Evolutionary conservation across 352 stramenopile species (phyloP).

Genomic region (Phytophthora chlamydospora): DNA sequence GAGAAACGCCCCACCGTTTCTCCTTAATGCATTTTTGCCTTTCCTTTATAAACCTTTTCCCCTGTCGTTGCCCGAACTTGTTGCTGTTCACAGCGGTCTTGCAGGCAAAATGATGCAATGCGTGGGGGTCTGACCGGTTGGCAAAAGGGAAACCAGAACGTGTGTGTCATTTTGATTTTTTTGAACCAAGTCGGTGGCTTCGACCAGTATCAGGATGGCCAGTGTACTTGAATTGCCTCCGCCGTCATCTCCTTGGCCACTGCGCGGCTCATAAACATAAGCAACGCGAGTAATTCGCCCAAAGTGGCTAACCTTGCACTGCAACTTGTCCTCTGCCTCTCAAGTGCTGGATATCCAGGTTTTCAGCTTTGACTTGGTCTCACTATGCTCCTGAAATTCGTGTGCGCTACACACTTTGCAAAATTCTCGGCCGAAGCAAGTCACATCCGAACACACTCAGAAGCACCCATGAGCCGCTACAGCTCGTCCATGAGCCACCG

Average conservation of each 20-base stretch:
- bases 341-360: conserved; percentile 12
- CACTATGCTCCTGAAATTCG: conserved; percentile 10
- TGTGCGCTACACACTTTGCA: conserved; percentile 19
- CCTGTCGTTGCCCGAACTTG: not conserved
- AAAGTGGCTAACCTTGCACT: not conserved
- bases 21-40: conserved; percentile 43
- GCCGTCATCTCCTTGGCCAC: conserved; percentile 14
- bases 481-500: conserved; percentile 36
- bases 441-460: conserved; percentile 9
- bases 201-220: too few species aligned
- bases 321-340: conserved; percentile 10
- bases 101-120: too few species aligned
- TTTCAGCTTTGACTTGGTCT: conserved; percentile 14
- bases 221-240: not conserved
- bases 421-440: conserved; percentile 7
- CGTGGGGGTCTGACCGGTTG: too few species aligned
- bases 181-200: too few species aligned
- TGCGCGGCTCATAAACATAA: conserved; percentile 6
- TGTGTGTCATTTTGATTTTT: too few species aligned
- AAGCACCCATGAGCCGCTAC: conserved; percentile 30
- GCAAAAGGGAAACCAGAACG: too few species aligned
- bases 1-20: conserved; percentile 18
- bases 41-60: conserved; percentile 32
- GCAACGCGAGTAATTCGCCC: conserved; percentile 7
- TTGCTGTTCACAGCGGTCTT: too few species aligned